Conservation (phyloP, 352 stramenopile genomes). For the Pythium vanterpoolii region DNA sequence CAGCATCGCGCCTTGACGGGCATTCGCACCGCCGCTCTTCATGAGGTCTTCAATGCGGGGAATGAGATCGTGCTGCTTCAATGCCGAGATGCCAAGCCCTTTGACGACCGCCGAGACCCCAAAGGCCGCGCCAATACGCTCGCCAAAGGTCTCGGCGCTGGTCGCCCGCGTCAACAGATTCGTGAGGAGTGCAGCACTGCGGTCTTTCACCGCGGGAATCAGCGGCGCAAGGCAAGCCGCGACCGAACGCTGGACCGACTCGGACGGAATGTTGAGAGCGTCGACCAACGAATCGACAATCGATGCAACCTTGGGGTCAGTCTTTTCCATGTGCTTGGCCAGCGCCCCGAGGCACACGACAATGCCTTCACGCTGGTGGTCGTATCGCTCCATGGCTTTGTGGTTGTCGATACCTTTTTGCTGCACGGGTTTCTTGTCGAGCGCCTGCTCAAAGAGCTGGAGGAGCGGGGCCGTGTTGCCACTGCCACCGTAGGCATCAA, state of each 20-base stretch:
- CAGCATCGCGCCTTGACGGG: conserved; percentile 93
- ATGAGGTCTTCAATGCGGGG: conserved; percentile 84
- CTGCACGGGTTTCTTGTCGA: conserved; percentile 56
- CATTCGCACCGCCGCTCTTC: conserved; percentile 71
- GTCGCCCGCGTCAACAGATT: conserved; percentile 71
- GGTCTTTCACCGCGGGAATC: conserved; percentile 76
- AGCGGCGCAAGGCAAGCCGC: conserved; percentile 89
- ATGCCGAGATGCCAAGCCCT: conserved; percentile 96
- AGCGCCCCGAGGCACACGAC: conserved; percentile 88
- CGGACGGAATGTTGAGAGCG: conserved; percentile 89
- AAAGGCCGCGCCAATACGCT: conserved; percentile 93
- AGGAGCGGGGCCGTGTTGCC: conserved; percentile 66
- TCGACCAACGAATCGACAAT: conserved; percentile 88
- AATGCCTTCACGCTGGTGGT: conserved; percentile 88
- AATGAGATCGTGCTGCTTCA: conserved; percentile 98
- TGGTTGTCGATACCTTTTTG: conserved; percentile 38
- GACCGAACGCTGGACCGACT: conserved; percentile 92
- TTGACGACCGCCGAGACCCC: conserved; percentile 99
- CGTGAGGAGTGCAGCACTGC: conserved; percentile 72
- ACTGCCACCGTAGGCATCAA: conserved; percentile 62
- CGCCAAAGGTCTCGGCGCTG: conserved; percentile 77
- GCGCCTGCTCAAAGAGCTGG: conserved; percentile 69
- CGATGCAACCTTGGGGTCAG: conserved; percentile 83
- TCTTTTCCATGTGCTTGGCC: conserved; percentile 89
- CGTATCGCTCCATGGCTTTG: conserved; percentile 53